Base-by-base conservation (phyloP, 441 rosid genomes). In the Isatis lusitanica region DNA sequence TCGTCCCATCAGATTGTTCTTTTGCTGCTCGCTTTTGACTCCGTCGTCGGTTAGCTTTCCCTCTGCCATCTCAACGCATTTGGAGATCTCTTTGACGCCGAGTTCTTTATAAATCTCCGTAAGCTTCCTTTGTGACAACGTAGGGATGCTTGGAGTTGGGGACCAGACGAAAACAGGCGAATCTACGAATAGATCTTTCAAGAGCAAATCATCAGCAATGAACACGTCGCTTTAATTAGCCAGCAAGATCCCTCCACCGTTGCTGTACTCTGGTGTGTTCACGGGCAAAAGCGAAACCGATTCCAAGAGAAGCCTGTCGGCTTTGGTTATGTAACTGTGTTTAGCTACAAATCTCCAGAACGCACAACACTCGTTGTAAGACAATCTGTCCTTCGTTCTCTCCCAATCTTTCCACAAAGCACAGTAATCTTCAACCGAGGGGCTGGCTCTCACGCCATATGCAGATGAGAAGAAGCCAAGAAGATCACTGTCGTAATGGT, bases 351-450 rank as follows among this genome's bases (percentile, higher is more conserved):
- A 82, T 9, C 74, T 40, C 97, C 97, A 92, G 66, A 92, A 92
- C 46, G 92, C 84, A 75, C 81, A 81, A 50, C 94, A 89, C 67
- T 85, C 84, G 1, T 66, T 75, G 13, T 74, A 26, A 3, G 91
- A 76, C 82, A 92, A 57, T 17, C 17, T 47, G 4, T 55, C 56
- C 38, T 53, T 67, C 8, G 79, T 82, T 46, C 38, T 50, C 80
- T 88, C 94, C 96, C 92, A 90, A 11, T 18, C 74, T 78, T 83
- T 83, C 96, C 97, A 90, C 57, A 92, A 83, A 30, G 62, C 75
- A 67, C 83, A 83, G 75, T 84, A 88, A 73, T 92, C 90, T 21
- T 81, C 83, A 52, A 82, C 26, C 0, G 85, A 82, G 5, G 94
- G 96, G 52, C 57, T 70, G 9, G 55, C 18, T 73, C 71, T 83